Base-by-base conservation (phyloP, 768 basidiomycete genomes). In the Agaricus sinodeliciosus region DNA sequence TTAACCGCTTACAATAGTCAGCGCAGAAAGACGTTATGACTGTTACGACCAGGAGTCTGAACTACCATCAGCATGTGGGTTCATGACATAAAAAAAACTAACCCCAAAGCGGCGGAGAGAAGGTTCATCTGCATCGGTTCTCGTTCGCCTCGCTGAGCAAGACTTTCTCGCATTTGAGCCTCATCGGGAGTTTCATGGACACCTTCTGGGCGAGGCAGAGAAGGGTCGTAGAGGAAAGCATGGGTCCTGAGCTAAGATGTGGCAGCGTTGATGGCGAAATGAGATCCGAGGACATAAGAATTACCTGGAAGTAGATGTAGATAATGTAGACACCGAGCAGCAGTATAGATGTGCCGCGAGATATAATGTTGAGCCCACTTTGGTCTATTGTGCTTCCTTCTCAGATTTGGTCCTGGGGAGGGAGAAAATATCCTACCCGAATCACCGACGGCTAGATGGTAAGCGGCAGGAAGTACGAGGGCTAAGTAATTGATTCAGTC, bases 391-490 rank as follows among this genome's bases (percentile, higher is more conserved):
- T 66, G 56, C 31, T 2, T 16, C 31, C n/a, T 63, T 65, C 64
- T 31, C 22, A 62, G 16, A 48, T 56, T 39, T 31, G 55, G 31
- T 35, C 44, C 35, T 25, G 26, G 62, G 61, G 5, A 18, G 42
- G 57, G 39, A 28, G 49, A 61, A 43, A 53, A 58, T 50, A 59
- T 55, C 40, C 16, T 45, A 48, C 52, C 46, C 41, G 15, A 18
- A 36, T 42, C 28, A n/a, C 44, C 41, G n/a, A 44, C 36, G 13
- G 81, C 73, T 60, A 73, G 78, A 58, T 80, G 74, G 59, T 90
- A 95, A 3, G 93, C 93, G 36, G 94, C 93, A 28, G 93, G 93
- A 54, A 95, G 89, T 59, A 95, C 84, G 36, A 96, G 80, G 37
- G 91, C 87, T 75, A 55, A 43, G 18, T 28, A 35, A 18, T 18